Evolutionary conservation across 352 stramenopile species (phyloP).

Genomic region (Pythium utonaiense): DNA sequence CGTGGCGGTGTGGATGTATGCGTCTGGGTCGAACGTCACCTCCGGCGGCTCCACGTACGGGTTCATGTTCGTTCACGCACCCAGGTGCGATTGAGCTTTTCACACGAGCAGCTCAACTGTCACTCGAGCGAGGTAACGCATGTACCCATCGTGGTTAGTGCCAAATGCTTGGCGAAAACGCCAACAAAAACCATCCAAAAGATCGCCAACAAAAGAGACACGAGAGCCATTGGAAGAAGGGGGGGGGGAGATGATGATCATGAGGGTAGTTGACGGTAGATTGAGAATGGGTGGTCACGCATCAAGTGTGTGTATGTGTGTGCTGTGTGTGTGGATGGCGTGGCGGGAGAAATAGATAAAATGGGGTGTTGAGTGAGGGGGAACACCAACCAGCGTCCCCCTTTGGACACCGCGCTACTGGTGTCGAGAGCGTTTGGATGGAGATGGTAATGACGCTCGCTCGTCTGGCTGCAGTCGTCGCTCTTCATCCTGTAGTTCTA

Average conservation of each 20-base stretch:
- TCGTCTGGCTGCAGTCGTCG: constrained; percentile 58
- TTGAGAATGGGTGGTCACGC: neutral
- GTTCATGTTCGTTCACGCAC: constrained; percentile 26
- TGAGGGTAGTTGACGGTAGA: too few relatives aligned
- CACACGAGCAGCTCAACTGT: neutral
- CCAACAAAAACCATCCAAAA: neutral
- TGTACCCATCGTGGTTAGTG: neutral
- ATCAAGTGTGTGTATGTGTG: neutral
- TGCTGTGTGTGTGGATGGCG: neutral
- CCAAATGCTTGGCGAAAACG: neutral
- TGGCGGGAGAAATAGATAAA: neutral
- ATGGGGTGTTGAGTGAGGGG: too few relatives aligned
- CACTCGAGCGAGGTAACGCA: neutral
- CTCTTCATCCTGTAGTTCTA: constrained; percentile 77
- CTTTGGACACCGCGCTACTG: neutral
- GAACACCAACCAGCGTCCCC: too few relatives aligned
- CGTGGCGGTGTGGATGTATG: constrained; percentile 37
- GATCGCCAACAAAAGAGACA: neutral
- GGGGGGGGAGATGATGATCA: too few relatives aligned
- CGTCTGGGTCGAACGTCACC: constrained; percentile 25
- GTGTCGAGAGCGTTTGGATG: constrained; percentile 51
- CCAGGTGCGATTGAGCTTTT: neutral
- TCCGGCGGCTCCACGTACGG: constrained; percentile 28
- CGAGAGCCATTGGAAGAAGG: neutral
- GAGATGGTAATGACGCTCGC: constrained; percentile 33